Evolutionary conservation across 2,329 filamentous ascomycete genomes (phyloP), one percentile per base, ranked within the genome.

Genomic region (Coniochaeta sp.): DNA sequence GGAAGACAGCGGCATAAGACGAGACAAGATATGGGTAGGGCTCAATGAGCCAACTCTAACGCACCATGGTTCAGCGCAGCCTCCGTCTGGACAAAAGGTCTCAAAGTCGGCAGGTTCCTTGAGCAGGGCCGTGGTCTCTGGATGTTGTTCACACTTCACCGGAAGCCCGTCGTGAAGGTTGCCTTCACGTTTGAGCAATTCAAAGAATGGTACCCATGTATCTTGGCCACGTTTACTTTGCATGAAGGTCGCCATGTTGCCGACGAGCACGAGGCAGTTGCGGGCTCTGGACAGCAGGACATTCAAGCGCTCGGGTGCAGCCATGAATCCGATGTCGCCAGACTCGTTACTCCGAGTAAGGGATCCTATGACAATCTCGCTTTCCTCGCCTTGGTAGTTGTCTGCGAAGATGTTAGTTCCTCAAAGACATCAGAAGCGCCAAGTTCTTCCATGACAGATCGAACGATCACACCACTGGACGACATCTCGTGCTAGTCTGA

Each of bases 381-480:
- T 86, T 64, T 93, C 89, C 67, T 92, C 89, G 1, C 89, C 89
- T 69, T 92, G 89, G 61, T 89, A 93, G 62, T 92, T 92, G 63
- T 92, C 89, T 87, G 62, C 22, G 26, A 11, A 55, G 54, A 43
- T 24, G 59, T 65, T 59, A 63, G 59, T 17, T 36, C 11, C n/a
- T 38, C 3, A 19, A 8, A 28, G 40, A 14, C 17, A 6, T n/a
- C 38, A 5, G 38, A 38, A 38, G 36, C 36, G 12, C 4, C 36
- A n/a, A 38, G 36, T 33, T 14, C 36, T 38, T 14, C 36, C 16
- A 38, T 38, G 11, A 38, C 9, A 38, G 38, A 11, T 40, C 3
- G 9, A 16, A 11, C 6, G 3, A 19, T 40, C 16, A 3, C 34
- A 14, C 5, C 4, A n/a, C 11, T n/a, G n/a, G 38, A 33, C 17